Evolutionary conservation across 495 filamentous ascomycete genomes (phyloP).

Genomic region (Penicillium parvum): DNA sequence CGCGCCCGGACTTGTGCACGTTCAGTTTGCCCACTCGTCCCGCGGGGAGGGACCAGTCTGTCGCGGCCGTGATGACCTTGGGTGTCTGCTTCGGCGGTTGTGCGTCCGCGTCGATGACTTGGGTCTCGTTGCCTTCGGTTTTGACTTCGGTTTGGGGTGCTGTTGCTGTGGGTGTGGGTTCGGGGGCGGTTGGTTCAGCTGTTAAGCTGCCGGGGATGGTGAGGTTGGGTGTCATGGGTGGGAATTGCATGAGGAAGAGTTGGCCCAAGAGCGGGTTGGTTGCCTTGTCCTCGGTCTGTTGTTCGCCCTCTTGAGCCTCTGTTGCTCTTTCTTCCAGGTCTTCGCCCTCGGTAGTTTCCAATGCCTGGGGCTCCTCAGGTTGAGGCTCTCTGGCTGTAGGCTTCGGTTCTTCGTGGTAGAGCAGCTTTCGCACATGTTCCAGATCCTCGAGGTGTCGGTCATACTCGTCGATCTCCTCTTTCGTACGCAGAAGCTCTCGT

Average conservation of each 20-base stretch:
- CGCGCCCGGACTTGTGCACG: constrained; percentile 46
- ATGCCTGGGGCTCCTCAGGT: constrained; percentile 8
- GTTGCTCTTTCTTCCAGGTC: constrained; percentile 7
- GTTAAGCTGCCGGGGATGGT: constrained; percentile 22
- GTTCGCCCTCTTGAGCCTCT: constrained; percentile 13
- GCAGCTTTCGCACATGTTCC: constrained; percentile 33
- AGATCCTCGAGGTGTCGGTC: constrained; percentile 42
- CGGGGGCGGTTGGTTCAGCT: constrained; percentile 4
- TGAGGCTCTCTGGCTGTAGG: constrained; percentile 11
- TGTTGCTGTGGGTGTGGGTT: constrained; percentile 1
- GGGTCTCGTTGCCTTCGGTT: constrained; percentile 27
- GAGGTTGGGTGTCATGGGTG: constrained; percentile 51
- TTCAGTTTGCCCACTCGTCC: constrained; percentile 55
- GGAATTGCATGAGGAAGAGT: constrained; percentile 54
- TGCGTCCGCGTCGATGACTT: constrained; percentile 26
- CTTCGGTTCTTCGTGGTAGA: constrained; percentile 24
- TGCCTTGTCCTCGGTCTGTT: constrained; percentile 20
- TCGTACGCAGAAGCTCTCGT: constrained; percentile 37
- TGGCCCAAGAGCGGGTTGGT: constrained; percentile 35
- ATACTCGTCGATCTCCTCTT: constrained; percentile 45
- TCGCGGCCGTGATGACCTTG: constrained; percentile 35
- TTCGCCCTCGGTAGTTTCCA: constrained; percentile 6
- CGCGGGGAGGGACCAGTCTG: constrained; percentile 44
- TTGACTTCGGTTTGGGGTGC: constrained; percentile 25
- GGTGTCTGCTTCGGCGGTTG: constrained; percentile 9